Evolutionary conservation across 768 basidiomycete genomes (phyloP).

Genomic region (Phaffia australis): DNA sequence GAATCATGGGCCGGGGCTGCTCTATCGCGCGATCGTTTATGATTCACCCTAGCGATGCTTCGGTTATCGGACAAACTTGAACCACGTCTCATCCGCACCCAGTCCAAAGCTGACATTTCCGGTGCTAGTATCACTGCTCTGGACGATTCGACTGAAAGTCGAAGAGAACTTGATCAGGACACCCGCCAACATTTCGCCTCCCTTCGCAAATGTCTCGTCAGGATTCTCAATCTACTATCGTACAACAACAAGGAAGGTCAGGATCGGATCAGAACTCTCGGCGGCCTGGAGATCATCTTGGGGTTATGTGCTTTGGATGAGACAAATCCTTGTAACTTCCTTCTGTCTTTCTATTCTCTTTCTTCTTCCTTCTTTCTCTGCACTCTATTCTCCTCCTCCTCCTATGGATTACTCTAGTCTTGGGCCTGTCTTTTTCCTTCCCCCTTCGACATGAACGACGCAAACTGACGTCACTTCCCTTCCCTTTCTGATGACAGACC

Average conservation of each 20-base stretch:
- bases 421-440: not conserved
- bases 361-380: not conserved
- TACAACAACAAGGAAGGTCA: conserved; percentile 57
- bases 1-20: no score
- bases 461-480: not conserved
- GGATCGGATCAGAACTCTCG: conserved; percentile 58
- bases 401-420: no score
- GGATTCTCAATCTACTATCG: conserved; percentile 66
- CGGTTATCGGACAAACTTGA: conserved; percentile 67
- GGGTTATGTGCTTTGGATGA: conserved; percentile 84
- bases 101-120: not conserved
- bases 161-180: not conserved
- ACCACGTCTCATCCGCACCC: conserved; percentile 58
- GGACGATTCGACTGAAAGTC: not conserved
- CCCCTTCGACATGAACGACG: not conserved
- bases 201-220: conserved; percentile 81
- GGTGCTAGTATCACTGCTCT: not conserved
- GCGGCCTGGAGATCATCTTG: conserved; percentile 71
- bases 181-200: conserved; percentile 56
- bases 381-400: conserved; percentile 9
- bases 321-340: conserved; percentile 73
- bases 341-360: conserved; percentile 18
- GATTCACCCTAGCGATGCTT: conserved; percentile 50
- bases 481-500: conserved; percentile 45
- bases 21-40: not conserved